Conservation (phyloP, 2,329 filamentous ascomycete genomes). For the Coniosporium tulheliwenetii region DNA sequence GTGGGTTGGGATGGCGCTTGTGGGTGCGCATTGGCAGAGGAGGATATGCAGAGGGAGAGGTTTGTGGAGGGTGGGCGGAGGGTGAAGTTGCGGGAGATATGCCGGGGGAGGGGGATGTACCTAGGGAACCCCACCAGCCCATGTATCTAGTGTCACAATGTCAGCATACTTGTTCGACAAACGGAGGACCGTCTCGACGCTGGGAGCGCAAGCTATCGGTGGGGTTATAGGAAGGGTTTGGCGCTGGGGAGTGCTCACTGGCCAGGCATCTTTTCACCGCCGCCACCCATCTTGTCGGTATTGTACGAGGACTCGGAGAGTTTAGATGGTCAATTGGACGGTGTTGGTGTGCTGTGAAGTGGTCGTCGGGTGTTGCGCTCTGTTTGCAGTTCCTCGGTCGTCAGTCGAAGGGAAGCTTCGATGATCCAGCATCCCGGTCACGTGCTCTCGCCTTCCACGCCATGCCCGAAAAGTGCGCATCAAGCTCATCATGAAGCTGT, state of each 20-base stretch:
- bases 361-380: no score
- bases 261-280: constrained; percentile 24
- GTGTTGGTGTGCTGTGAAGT: no score
- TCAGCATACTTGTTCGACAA: constrained; percentile 9
- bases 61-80: not conserved
- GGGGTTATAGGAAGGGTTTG: no score
- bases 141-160: constrained; percentile 41
- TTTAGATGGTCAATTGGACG: no score
- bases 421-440: no score
- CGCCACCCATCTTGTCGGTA: constrained; percentile 20
- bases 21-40: not conserved
- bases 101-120: constrained; percentile 35
- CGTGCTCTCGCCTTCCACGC: no score
- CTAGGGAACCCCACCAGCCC: constrained; percentile 59
- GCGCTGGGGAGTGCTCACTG: constrained; percentile 14
- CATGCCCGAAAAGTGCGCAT: no score
- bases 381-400: no score
- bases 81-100: not conserved
- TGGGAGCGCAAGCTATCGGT: no score
- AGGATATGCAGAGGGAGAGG: not conserved
- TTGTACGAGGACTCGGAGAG: not conserved
- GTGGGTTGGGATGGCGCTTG: not conserved
- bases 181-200: no score
- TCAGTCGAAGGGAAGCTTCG: no score
- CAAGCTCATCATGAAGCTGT: no score